Evolutionary conservation across 1,139 yeast species (phyloP), one percentile per base, ranked within the genome.

Genomic region (Groenewaldozyma sp.): DNA sequence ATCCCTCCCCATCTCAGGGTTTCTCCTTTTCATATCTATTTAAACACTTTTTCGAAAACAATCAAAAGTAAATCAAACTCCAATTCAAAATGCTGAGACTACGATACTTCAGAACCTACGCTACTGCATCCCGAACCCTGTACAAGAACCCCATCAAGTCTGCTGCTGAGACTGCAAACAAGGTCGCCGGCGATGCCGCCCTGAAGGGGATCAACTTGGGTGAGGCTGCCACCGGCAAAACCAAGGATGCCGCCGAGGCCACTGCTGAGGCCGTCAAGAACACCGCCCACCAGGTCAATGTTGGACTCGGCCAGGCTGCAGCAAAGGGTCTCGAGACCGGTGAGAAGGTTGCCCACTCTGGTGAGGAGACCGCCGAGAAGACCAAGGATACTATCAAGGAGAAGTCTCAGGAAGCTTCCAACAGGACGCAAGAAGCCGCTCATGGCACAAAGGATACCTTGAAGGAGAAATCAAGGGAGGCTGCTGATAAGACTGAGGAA

Each of bases 121-220:
- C 26, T 22, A 22, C 26, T 22, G 7, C 26, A 11, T 22, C 10
- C 26, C 26, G 11, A 11, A 22, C 26, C 26, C 11, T 22, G 7
- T 7, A n/a, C 31, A 9, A 28, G 31, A 28, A 13, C 17, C 9
- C 43, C 13, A 39, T 44, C 28, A 44, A 45, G 28, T 36, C 45
- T 34, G 48, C 39, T 11, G 46, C 45, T 4, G 45, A 47, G 13
- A 36, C 37, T 29, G 45, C 38, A 21, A 48, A 48, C 37, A 41
- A 39, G 14, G 35, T 33, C 11, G 46, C 48, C n/a, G 47, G 48
- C 16, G 40, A 45, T 13, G 50, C 45, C 22, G 45, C 47, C 6
- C 39, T 40, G 10, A 46, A 45, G 21, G 49, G 48, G 13, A 24
- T 48, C 9, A 48, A 49, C 31, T 34, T 39, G 4, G 49, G 49